phyloP scores from a whole-genome alignment of 495 filamentous ascomycete genomes.

The Lasiosphaeriaceae sp. region DNA sequence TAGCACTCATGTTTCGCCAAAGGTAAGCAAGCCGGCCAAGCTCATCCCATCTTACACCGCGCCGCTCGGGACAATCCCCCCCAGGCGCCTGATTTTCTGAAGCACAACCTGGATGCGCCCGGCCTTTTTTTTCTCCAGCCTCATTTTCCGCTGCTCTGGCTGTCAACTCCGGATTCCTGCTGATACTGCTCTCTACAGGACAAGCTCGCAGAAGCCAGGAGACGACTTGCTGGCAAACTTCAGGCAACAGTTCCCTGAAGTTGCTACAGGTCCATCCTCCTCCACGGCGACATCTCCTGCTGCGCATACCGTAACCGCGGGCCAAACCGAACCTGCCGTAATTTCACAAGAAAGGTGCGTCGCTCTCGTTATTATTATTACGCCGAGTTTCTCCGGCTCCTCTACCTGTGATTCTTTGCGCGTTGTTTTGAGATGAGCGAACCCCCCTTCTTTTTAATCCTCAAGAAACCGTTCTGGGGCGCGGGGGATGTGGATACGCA shows the following conservation, averaged over 20 bases:
- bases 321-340: constrained; percentile 37
- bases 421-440: background rate
- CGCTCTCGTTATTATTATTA: constrained; percentile 6
- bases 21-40: constrained; percentile 24
- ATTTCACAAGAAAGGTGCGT: constrained; percentile 50
- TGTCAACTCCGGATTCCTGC: background rate
- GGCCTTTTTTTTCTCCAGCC: background rate
- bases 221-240: constrained; percentile 82
- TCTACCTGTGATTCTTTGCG: background rate
- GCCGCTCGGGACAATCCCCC: too few relatives aligned
- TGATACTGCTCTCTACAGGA: constrained; percentile 43
- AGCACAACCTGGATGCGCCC: background rate
- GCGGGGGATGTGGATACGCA: background rate
- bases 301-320: constrained; percentile 33
- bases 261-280: constrained; percentile 39
- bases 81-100: background rate
- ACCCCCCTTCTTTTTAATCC: too few relatives aligned
- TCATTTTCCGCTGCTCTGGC: too few relatives aligned
- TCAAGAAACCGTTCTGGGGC: background rate
- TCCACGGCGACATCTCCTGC: constrained; percentile 28
- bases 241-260: constrained; percentile 71
- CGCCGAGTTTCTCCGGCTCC: background rate
- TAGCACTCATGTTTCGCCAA: constrained; percentile 35
- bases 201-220: constrained; percentile 80
- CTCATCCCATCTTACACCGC: too few relatives aligned